These are phyloP conservation scores for Claviceps pazoutovae DNA, from an alignment of 2,329 filamentous ascomycete genomes.

Conservation along the genomic window DNA sequence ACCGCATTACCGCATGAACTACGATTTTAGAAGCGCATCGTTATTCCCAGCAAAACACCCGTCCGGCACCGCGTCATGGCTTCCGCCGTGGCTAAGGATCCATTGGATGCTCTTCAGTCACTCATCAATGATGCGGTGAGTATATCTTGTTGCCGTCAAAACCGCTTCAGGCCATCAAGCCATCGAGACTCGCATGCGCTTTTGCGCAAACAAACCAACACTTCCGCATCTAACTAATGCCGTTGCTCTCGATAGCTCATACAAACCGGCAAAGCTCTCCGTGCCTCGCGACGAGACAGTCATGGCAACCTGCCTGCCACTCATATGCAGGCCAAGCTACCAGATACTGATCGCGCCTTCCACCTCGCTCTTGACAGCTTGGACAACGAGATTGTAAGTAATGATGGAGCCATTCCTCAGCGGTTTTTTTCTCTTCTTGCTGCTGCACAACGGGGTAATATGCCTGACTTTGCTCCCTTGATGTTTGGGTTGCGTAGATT, in stretches of 20 bases:
- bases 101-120: constrained; percentile 34
- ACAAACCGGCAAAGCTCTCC: constrained; percentile 44
- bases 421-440: background rate
- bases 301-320: constrained; percentile 22
- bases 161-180: background rate
- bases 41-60: background rate
- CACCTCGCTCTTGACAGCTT: constrained; percentile 42
- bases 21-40: constrained; percentile 1
- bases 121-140: constrained; percentile 43
- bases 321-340: constrained; percentile 27
- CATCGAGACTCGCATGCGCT: background rate
- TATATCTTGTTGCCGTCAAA: constrained; percentile 4
- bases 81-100: constrained; percentile 20
- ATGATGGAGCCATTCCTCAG: background rate
- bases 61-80: constrained; percentile 7
- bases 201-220: background rate
- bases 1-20: background rate
- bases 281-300: constrained; percentile 31
- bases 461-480: background rate
- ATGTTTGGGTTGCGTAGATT: constrained; percentile 13
- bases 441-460: no score
- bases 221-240: background rate
- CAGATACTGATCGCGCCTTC: constrained; percentile 33
- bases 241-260: constrained; percentile 31
- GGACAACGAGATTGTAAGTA: constrained; percentile 41